Evolutionary conservation across 441 rosid genomes (phyloP).

Genomic region (Cnidoscolus chayamansa): DNA sequence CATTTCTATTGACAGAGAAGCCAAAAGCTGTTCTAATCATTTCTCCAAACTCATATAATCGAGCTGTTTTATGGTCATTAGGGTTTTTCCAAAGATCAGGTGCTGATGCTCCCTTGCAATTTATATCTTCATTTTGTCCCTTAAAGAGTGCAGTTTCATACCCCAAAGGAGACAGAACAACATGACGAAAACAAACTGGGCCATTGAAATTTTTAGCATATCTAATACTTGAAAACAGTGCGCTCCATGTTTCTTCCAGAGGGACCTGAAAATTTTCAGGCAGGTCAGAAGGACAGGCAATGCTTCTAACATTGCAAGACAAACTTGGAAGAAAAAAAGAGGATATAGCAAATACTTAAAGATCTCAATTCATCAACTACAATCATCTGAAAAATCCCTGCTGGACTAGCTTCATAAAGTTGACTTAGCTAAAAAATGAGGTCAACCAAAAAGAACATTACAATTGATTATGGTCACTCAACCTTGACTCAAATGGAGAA

Average conservation of each 20-base stretch:
- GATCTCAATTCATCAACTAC: neutral
- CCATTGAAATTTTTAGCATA: conserved; percentile 75
- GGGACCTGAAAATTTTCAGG: conserved; percentile 49
- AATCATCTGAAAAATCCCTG: neutral
- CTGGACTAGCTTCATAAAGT: neutral
- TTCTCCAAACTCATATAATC: conserved; percentile 89
- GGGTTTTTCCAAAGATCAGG: conserved; percentile 64
- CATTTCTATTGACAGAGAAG: conserved; percentile 57
- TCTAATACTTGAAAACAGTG: conserved; percentile 65
- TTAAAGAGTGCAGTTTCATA: conserved; percentile 74
- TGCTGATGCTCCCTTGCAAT: conserved; percentile 63
- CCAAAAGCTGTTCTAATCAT: conserved; percentile 80
- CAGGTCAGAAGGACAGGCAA: neutral
- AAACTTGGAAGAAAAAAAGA: no score
- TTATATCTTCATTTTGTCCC: conserved; percentile 54
- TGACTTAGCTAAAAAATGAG: neutral
- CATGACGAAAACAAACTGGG: conserved; percentile 81
- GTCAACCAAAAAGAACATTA: neutral
- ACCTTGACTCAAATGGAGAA: no score
- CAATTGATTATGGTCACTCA: neutral
- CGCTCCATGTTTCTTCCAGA: conserved; percentile 82
- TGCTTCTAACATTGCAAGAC: neutral
- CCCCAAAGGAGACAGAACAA: conserved; percentile 74
- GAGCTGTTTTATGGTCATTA: conserved; percentile 57
- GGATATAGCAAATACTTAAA: no score